These are phyloP conservation scores for Calonectria pteridis DNA, from an alignment of 2,329 filamentous ascomycete species.

Conservation along the genomic window DNA sequence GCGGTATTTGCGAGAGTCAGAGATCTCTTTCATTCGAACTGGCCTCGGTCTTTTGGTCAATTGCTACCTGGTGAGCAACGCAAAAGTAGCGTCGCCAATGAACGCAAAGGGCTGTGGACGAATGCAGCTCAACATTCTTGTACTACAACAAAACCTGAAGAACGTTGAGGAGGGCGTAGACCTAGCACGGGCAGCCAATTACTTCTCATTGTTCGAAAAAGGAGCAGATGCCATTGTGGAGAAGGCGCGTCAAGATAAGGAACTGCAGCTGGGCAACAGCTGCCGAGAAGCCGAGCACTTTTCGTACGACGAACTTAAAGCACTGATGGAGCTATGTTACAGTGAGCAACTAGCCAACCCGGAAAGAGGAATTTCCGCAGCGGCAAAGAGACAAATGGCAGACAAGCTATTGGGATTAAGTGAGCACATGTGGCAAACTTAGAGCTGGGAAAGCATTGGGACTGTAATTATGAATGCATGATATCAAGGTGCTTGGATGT, in stretches of 20 bases:
- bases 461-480: constrained; percentile 22
- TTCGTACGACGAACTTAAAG: constrained; percentile 75
- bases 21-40: constrained; percentile 80
- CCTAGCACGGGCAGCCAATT: constrained; percentile 73
- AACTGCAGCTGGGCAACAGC: constrained; percentile 50
- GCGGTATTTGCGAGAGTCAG: constrained; percentile 76
- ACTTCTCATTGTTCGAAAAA: constrained; percentile 76
- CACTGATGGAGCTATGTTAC: constrained; percentile 75
- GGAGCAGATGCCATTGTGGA: constrained; percentile 75
- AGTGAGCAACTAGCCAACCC: constrained; percentile 75
- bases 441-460: constrained; percentile 15
- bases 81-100: constrained; percentile 81
- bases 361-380: constrained; percentile 75
- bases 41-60: constrained; percentile 86
- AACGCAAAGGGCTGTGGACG: constrained; percentile 86
- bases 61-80: constrained; percentile 79
- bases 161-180: constrained; percentile 83
- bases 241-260: constrained; percentile 66
- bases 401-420: constrained; percentile 78
- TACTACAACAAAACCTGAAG: constrained; percentile 96
- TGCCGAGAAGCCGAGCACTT: constrained; percentile 60
- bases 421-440: constrained; percentile 77
- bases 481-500: constrained; percentile 29
- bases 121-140: constrained; percentile 93
- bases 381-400: constrained; percentile 77